phyloP scores from a whole-genome alignment of 805 yeast species.

The Candida montana region DNA sequence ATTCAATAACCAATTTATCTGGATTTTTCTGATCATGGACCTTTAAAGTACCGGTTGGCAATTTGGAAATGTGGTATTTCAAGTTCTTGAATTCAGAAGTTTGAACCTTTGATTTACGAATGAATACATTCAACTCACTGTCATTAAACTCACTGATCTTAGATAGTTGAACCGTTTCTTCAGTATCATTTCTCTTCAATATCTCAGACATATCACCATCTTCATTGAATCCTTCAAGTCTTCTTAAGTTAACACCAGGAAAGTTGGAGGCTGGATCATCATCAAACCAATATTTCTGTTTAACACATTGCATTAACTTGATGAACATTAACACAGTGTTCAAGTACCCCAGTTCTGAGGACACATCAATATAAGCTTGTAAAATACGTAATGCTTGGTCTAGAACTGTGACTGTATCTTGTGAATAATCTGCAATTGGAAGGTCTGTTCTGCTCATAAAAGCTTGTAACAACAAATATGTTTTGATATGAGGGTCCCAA shows the following conservation, averaged over 20 bases:
- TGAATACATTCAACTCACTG: conserved; percentile 28
- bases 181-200: not conserved
- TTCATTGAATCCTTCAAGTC: conserved; percentile 12
- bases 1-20: conserved; percentile 35
- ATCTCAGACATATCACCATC: conserved; percentile 20
- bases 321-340: conserved; percentile 57
- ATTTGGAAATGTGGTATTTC: conserved; percentile 42
- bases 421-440: conserved; percentile 93
- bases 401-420: conserved; percentile 86
- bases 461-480: conserved; percentile 84
- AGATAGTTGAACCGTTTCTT: not conserved
- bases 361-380: conserved; percentile 88
- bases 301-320: conserved; percentile 74
- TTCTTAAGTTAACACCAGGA: conserved; percentile 21
- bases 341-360: conserved; percentile 76
- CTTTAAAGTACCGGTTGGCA: conserved; percentile 55
- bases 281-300: conserved; percentile 85
- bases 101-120: conserved; percentile 33
- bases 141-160: conserved; percentile 30
- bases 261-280: conserved; percentile 53
- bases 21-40: conserved; percentile 32
- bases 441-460: conserved; percentile 79
- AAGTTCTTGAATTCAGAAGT: conserved; percentile 44
- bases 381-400: conserved; percentile 92
- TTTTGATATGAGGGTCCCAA: conserved; percentile 72